Evolutionary conservation across 2,329 filamentous ascomycete species (phyloP), one percentile per base, ranked within the genome.

Genomic region (Aspergillus ibericus): DNA sequence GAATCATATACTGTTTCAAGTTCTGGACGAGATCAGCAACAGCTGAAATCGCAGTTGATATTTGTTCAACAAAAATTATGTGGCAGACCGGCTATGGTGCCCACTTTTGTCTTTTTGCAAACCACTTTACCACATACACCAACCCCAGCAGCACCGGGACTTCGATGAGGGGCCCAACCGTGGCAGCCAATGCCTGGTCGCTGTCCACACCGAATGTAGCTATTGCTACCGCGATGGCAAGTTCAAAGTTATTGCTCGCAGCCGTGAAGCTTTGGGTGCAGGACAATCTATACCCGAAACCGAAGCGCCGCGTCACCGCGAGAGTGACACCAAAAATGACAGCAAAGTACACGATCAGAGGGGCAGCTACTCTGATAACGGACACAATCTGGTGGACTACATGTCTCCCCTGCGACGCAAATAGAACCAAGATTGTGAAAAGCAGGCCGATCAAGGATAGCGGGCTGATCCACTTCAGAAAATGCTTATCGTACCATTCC

Each of bases 171-270:
- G 92, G 92, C 0, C 92, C 91, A 0, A 96, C 91, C 0, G 92
- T 96, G 7, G 89, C 82, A 0, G 92, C 91, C 46, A 96, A 78
- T 0, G 92, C 92, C 75, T 96, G 87, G 51, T 92, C 86, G 67
- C 90, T 93, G 40, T 89, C 78, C 0, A 88, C 82, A 0, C 92
- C 92, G 75, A 89, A 96, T 0, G 88, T 88, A 0, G 92, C 89
- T 3, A 96, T 87, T 0, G 90, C 90, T 0, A 96, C 92, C 0
- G 92, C 92, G 75, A 96, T 96, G 0, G 92, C 91, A 22, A 96
- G 78, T 78, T 96, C 92, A 68, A 96, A 96, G 71, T 96, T 96
- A 70, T 96, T 96, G 72, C 92, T 96, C 1, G 91, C 90, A 0
- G 91, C 93, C 0, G 91, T 96, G 68, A 96, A 95, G 70, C 90